Percentiles rank a stretch among this genome's conserved stretches.
Evolutionary conservation across 2,329 filamentous ascomycete genomes (phyloP).

Genomic region (Exutisphaerella laricina): DNA sequence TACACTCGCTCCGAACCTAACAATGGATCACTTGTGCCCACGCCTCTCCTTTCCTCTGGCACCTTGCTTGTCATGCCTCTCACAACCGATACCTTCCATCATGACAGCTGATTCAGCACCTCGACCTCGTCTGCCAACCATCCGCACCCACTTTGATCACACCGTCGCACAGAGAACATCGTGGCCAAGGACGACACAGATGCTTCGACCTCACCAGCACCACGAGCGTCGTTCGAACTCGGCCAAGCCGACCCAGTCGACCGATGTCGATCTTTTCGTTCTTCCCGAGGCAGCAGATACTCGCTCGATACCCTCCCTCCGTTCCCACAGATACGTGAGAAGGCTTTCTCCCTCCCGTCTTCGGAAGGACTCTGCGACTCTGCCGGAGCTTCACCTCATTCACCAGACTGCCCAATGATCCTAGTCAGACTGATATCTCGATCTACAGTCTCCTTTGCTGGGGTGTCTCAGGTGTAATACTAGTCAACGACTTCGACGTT

Average conservation of each 20-base stretch:
- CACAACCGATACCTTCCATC: conserved; percentile 13
- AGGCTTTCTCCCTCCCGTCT: conserved; percentile 8
- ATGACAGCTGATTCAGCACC: conserved; percentile 5
- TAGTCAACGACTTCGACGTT: conserved; percentile 12
- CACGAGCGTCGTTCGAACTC: conserved; percentile 10
- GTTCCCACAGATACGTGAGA: conserved; percentile 9
- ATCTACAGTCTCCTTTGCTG: conserved; percentile 18
- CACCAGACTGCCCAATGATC: conserved; percentile 7
- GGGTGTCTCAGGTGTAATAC: conserved; percentile 14
- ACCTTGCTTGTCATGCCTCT: conserved; percentile 30
- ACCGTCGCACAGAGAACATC: conserved; percentile 17
- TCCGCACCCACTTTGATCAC: conserved; percentile 17
- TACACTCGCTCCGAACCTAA: no score
- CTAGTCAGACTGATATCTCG: conserved; percentile 14
- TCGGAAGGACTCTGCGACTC: conserved; percentile 21
- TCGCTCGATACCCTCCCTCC: conserved; percentile 4
- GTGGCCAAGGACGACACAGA: conserved; percentile 9
- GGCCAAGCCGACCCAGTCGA: conserved; percentile 7
- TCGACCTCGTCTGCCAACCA: conserved; percentile 4
- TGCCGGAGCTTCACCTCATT: conserved; percentile 12
- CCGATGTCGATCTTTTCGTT: conserved; percentile 10
- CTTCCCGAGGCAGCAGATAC: conserved; percentile 5
- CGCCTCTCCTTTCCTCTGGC: conserved; percentile 25
- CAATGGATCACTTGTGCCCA: conserved; percentile 33
- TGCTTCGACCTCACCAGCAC: conserved; percentile 1